Base-by-base conservation (phyloP, 331 rosid genomes). In the Malus hybrid region DNA sequence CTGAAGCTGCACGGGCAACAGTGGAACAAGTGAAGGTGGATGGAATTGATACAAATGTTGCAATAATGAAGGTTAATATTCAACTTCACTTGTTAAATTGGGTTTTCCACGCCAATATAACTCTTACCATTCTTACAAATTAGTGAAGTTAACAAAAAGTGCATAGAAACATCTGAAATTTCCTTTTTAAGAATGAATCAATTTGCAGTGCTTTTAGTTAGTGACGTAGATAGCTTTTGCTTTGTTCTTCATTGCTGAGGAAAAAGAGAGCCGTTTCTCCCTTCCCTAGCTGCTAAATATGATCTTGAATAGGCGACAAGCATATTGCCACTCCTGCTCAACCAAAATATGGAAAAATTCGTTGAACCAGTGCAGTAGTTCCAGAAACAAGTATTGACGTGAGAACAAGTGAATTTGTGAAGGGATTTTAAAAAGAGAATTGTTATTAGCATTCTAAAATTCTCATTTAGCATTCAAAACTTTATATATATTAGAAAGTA, bases 1-100 rank as follows among this genome's bases (percentile, higher is more conserved):
- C 93, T 65, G 90, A 87, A 87, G 96, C 95, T 75, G 97, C 99
- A 52, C 96, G 84, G 82, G 97, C 92, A 73, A 88, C 96, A 2
- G 95, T 94, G 71, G 91, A 92, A 84, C 87, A 84, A 77, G 93
- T 94, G 85, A 94, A 91, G 96, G 96, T 94, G 79, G 99, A 92
- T 78, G 97, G 99, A 62, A 90, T 94, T 72, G 99, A 92, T 79
- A 92, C 96, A 73, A 94, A 94, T 86, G 73, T 91, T 76, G 97
- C 97, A 76, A 87, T 92, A 55, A 94, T 94, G 99, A 90, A 94
- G 99, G 99, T 94, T 20, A 75, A 55, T 55, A 71, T 29, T 77
- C 63, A 80, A 77, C 74, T 76, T 69, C 55, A 44, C 73, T 28
- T 74, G 72, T 24, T 74, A 59, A 29, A 29, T 12, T 55, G 50